phyloP scores from a whole-genome alignment of 371 early-diverging fungal species.

The Mortierella sp. region DNA sequence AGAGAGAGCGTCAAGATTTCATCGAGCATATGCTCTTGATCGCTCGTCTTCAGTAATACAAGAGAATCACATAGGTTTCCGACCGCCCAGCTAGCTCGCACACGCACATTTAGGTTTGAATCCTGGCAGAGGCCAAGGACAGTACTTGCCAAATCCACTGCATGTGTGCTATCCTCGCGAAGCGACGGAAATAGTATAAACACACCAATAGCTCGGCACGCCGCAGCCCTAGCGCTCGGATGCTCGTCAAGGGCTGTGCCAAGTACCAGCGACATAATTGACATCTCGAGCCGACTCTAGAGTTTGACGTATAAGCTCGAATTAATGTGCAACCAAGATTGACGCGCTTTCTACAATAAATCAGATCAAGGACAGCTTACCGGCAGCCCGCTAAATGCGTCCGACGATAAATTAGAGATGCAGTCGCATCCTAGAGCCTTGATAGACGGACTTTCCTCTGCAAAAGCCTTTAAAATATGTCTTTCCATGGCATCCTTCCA shows the following conservation, averaged over 20 bases:
- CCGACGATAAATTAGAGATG: conserved; percentile 66
- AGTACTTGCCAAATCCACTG: conserved; percentile 35
- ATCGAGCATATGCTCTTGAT: conserved; percentile 25
- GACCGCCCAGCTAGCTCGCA: conserved; percentile 83
- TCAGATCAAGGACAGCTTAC: conserved; percentile 33
- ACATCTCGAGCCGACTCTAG: conserved; percentile 62
- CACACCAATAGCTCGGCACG: conserved; percentile 77
- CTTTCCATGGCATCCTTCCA: conserved; percentile 64
- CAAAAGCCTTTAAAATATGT: conserved; percentile 62
- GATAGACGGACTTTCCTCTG: conserved; percentile 60
- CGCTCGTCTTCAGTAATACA: conserved; percentile 63
- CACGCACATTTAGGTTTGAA: conserved; percentile 67
- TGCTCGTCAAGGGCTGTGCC: conserved; percentile 68
- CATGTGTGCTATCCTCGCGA: conserved; percentile 57
- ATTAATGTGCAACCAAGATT: not conserved
- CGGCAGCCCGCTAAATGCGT: conserved; percentile 60
- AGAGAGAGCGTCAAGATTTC: conserved; percentile 50
- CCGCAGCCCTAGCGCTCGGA: conserved; percentile 71
- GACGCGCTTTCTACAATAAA: not conserved
- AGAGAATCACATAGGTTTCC: conserved; percentile 81
- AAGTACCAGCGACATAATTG: conserved; percentile 65
- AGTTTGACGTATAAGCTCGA: not conserved
- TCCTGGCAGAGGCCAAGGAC: conserved; percentile 57
- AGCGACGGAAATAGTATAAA: conserved; percentile 72
- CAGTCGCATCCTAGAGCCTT: conserved; percentile 74